Conservation (phyloP, 1,284 basidiomycete species). For the Schizophyllum amplum region DNA sequence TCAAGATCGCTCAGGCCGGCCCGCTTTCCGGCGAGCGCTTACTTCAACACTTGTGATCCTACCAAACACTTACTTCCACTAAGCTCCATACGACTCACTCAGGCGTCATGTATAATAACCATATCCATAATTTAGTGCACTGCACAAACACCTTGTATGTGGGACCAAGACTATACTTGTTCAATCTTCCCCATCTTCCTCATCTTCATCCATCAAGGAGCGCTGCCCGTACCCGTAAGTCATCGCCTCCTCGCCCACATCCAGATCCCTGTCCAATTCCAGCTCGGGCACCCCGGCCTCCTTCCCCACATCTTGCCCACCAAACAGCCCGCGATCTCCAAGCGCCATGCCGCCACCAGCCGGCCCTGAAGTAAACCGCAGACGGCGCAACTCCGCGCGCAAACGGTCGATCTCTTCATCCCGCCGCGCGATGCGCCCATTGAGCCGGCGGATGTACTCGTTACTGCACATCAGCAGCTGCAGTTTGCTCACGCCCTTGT, state of each 20-base stretch:
- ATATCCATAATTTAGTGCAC: not conserved
- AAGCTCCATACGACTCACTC: too few relatives aligned
- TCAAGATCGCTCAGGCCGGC: too few relatives aligned
- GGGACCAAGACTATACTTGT: too few relatives aligned
- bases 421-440: constrained; percentile 72
- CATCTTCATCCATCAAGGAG: constrained; percentile 8
- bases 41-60: too few relatives aligned
- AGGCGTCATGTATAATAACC: not conserved
- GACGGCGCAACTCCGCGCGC: constrained; percentile 58
- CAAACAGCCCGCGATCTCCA: constrained; percentile 21
- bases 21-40: too few relatives aligned
- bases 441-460: constrained; percentile 75
- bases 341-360: constrained; percentile 22
- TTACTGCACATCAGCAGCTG: constrained; percentile 88
- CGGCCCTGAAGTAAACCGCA: constrained; percentile 33
- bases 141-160: too few relatives aligned
- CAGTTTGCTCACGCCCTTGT: constrained; percentile 92
- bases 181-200: constrained; percentile 11
- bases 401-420: constrained; percentile 74
- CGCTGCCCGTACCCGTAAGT: constrained; percentile 4
- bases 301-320: constrained; percentile 22
- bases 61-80: too few relatives aligned
- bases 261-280: constrained; percentile 34
- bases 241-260: constrained; percentile 25
- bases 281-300: constrained; percentile 26